Evolutionary conservation across 345 rosid species (phyloP), one percentile per base, ranked within the genome.

Genomic region (Mercurialis annua): DNA sequence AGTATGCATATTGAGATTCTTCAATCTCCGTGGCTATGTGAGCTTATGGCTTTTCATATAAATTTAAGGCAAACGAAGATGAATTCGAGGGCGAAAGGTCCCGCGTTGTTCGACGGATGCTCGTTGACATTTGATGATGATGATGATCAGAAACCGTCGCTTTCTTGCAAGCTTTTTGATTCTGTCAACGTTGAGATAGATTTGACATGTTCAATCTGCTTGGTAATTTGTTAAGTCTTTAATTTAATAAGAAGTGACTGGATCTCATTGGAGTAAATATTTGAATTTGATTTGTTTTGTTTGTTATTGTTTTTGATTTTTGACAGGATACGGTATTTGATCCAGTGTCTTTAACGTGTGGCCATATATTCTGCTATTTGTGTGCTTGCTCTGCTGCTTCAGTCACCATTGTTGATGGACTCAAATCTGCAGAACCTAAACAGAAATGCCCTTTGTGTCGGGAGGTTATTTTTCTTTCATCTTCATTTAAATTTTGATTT

Each of bases 311-410:
- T 6, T 54, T 55, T 42, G 18, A 17, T 11, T 57, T 20, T 24
- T 59, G 62, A 67, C 91, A 90, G 99, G 97, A 94, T 23, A 86
- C 92, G 0, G 96, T 94, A 49, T 94, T 94, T 64, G 96, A 94
- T 81, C 85, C 97, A 23, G 90, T 94, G 65, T 82, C 97, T 61
- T 81, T 94, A 46, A 78, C 87, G 10, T 94, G 97, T 20, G 97
- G 97, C 71, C 99, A 94, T 73, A 94, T 90, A 72, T 90, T 86
- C 79, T 90, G 99, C 86, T 82, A 85, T 74, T 80, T 86, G 79
- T 94, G 99, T 74, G 92, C 97, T 76, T 94, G 95, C 80, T 86
- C 96, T 55, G 92, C 99, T 82, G 97, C 97, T 67, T 84, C 94
- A 6, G 91, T 94, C 54, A 91, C 72, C 21, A 79, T 86, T 64